Evolutionary conservation across 805 yeast genomes (phyloP), one percentile per base, ranked within the genome.

Genomic region (Yarrowia sp.): DNA sequence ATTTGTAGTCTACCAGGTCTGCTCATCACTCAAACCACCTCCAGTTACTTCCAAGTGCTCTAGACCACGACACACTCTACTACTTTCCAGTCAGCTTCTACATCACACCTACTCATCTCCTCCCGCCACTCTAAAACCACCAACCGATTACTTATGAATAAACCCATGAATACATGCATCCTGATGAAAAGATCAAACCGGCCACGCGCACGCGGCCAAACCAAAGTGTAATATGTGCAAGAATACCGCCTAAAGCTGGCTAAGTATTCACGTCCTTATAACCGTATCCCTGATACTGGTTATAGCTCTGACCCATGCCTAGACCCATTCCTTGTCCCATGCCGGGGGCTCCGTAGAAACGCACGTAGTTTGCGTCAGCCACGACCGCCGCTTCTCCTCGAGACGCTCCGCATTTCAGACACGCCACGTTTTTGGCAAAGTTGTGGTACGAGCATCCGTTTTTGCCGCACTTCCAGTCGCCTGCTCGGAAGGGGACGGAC

Each of bases 381-480:
- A 70, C 69, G 8, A 70, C 70, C 0, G 72, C 72, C 5, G 72
- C 73, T 42, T 61, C 46, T 10, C 69, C 74, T 26, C 89, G 86
- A 55, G 93, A 88, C 1, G 91, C 89, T 4, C 97, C 96, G 79
- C 98, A 92, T 76, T 94, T 88, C 76, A 92, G 82, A 77, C 98
- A 92, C 69, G 88, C 87, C 69, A 91, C 82, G 77, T 92, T 92
- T 75, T 92, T 92, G 3, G 97, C 97, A 82, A 92, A 92, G 77
- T 92, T 92, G 78, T 92, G 97, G 77, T 93, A 93, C 42, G 87
- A 83, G 77, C 97, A 93, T 35, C 85, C 82, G 68, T 89, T 93
- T 71, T 85, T 87, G 36, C 85, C 82, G 81, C 97, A 93, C 78
- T 92, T 92, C 97, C 97, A 93, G 79, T 92, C 98, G 66, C 97